Conservation (phyloP, 495 filamentous ascomycete species). For the Neurospora discreta region DNA sequence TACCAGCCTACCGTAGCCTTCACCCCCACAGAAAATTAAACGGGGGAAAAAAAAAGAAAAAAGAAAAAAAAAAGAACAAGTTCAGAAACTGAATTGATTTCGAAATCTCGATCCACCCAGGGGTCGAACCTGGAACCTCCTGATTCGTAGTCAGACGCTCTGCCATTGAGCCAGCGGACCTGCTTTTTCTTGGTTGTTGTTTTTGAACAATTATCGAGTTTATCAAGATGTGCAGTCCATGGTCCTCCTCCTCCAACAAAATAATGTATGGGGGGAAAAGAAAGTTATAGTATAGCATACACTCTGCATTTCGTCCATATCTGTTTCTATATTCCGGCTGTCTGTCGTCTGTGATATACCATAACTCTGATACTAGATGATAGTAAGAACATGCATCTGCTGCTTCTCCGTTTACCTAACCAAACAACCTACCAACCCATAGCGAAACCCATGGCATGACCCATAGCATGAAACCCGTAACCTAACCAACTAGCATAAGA, state of each 20-base stretch:
- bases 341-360: background rate
- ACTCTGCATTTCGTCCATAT: too few relatives aligned
- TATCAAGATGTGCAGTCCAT: too few relatives aligned
- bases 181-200: background rate
- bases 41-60: background rate
- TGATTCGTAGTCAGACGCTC: background rate
- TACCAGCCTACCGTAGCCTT: too few relatives aligned
- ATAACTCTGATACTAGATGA: background rate
- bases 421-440: background rate
- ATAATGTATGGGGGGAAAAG: too few relatives aligned
- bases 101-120: background rate
- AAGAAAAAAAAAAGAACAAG: background rate
- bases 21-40: background rate
- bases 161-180: background rate
- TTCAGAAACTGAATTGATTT: too few relatives aligned
- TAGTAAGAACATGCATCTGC: background rate
- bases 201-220: background rate
- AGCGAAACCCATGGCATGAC: background rate
- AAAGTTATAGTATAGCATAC: too few relatives aligned
- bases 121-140: background rate
- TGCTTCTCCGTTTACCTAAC: background rate
- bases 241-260: too few relatives aligned
- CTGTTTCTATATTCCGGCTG: too few relatives aligned
- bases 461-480: too few relatives aligned
- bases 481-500: too few relatives aligned